Conservation (phyloP, 306 rosid genomes). For the Quillaja saponaria region DNA sequence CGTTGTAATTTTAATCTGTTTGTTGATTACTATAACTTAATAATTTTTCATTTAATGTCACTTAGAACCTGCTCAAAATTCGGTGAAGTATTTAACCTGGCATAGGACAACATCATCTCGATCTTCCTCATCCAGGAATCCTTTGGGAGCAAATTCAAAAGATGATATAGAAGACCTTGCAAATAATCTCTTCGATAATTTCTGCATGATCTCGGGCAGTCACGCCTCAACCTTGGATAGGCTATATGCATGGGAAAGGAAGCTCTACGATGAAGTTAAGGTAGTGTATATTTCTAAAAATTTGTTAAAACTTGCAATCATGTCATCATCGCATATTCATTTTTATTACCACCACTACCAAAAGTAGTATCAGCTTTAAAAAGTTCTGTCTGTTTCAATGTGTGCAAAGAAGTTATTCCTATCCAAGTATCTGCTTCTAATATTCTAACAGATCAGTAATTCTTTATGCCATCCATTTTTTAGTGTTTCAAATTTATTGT, state of each 20-base stretch:
- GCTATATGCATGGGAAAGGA: constrained; percentile 94
- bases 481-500: no score
- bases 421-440: no score
- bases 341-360: background rate
- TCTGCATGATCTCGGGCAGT: constrained; percentile 86
- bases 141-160: constrained; percentile 59
- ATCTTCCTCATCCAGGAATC: constrained; percentile 88
- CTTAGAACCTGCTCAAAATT: constrained; percentile 71
- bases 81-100: constrained; percentile 79
- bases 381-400: no score
- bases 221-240: constrained; percentile 98
- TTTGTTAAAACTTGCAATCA: background rate
- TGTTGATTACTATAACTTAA: constrained; percentile 28
- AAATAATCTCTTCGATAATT: constrained; percentile 60
- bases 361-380: background rate
- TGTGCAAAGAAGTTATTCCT: no score
- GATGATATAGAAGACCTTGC: constrained; percentile 60
- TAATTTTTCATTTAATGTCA: constrained; percentile 6
- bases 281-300: constrained; percentile 42
- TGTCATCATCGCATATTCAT: background rate
- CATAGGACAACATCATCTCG: constrained; percentile 81
- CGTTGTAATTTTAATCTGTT: constrained; percentile 10
- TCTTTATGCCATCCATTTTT: no score
- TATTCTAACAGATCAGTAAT: no score
- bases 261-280: constrained; percentile 98